Evolutionary conservation across 2,329 filamentous ascomycete genomes (phyloP).

Genomic region (Pseudogymnoascus sp.): DNA sequence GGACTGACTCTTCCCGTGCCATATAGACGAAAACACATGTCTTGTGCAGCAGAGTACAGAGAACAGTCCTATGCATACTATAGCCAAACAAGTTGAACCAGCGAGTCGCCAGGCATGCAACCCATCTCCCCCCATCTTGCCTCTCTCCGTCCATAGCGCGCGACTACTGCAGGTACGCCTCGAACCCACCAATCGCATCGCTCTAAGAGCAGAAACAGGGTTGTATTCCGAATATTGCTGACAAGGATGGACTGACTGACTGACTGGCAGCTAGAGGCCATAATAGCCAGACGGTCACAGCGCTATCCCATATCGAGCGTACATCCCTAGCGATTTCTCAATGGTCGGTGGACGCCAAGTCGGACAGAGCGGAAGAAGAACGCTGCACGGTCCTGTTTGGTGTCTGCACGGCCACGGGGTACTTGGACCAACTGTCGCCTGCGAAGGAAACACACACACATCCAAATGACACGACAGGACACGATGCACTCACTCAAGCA

Average conservation of each 20-base stretch:
- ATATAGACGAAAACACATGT: background rate
- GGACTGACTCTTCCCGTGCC: background rate
- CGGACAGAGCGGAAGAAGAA: background rate
- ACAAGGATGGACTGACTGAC: background rate
- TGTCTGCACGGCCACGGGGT: background rate
- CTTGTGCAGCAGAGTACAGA: background rate
- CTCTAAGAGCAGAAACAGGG: background rate
- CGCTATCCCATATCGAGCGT: background rate
- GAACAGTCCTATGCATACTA: background rate
- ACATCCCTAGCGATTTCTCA: background rate
- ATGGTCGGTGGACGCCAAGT: background rate
- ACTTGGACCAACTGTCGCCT: background rate
- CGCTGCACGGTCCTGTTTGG: background rate
- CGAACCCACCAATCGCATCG: background rate
- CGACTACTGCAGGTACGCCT: conserved; percentile 2
- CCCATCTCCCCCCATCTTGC: background rate
- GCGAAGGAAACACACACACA: background rate
- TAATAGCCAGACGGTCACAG: background rate
- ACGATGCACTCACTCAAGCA: background rate
- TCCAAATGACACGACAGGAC: background rate
- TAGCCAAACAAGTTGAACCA: background rate
- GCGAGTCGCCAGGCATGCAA: background rate
- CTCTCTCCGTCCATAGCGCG: background rate
- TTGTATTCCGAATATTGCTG: background rate
- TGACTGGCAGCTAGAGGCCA: background rate